These are phyloP conservation scores for Huiozyma naganishii DNA, from an alignment of 805 yeast genomes.

Conservation along the genomic window DNA sequence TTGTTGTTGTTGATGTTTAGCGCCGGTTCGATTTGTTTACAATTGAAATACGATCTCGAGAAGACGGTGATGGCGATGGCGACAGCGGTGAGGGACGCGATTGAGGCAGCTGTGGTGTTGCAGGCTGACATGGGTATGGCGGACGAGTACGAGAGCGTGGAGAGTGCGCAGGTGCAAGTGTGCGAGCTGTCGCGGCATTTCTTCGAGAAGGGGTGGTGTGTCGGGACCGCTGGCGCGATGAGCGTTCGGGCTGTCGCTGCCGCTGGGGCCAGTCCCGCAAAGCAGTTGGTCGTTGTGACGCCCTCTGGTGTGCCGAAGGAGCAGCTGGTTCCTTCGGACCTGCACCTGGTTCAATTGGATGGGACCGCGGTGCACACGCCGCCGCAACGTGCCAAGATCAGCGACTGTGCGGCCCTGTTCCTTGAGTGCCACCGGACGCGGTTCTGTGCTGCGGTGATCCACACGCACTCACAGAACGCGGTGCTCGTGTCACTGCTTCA, in stretches of 20 bases:
- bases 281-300: constrained; percentile 57
- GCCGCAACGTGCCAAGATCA: constrained; percentile 70
- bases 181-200: constrained; percentile 72
- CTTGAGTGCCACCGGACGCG: constrained; percentile 56
- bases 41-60: too few relatives aligned
- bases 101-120: not conserved
- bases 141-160: not conserved
- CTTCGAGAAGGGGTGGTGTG: constrained; percentile 79
- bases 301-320: constrained; percentile 98
- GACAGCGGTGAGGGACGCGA: not conserved
- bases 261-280: constrained; percentile 42
- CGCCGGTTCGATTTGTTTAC: too few relatives aligned
- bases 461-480: constrained; percentile 86
- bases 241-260: not conserved
- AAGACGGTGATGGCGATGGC: not conserved
- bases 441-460: constrained; percentile 85
- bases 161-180: constrained; percentile 28
- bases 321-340: constrained; percentile 66
- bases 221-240: constrained; percentile 95
- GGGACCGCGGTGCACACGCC: constrained; percentile 35
- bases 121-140: not conserved
- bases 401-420: constrained; percentile 88
- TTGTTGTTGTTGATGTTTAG: too few relatives aligned
- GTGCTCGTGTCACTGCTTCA: constrained; percentile 68
- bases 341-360: constrained; percentile 59